phyloP scores from a whole-genome alignment of 1,139 yeast genomes.

The Arxiozyma slooffiae region DNA sequence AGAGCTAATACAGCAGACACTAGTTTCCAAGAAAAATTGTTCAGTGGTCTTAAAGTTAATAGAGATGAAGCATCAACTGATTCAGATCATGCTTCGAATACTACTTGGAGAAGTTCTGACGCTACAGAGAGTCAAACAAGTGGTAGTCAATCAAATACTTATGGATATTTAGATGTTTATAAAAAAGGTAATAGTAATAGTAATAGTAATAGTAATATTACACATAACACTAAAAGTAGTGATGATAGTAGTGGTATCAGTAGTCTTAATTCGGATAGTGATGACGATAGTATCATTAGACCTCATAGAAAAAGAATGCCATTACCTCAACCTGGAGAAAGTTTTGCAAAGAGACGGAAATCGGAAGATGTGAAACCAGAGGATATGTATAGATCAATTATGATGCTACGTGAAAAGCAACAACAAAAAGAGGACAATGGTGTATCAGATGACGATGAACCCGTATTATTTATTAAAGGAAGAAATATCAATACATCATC shows the following conservation, averaged over 20 bases:
- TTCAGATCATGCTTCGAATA: conserved; percentile 1
- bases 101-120: neutral
- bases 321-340: conserved; percentile 11
- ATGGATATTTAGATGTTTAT: neutral
- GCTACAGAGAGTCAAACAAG: neutral
- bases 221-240: neutral
- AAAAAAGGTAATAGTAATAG: neutral
- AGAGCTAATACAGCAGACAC: conserved; percentile 7
- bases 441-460: conserved; percentile 52
- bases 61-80: conserved; percentile 23
- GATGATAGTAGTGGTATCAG: neutral
- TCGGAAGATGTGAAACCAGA: conserved; percentile 59
- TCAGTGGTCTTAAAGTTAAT: conserved; percentile 29
- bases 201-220: conserved; percentile 4
- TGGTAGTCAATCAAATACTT: neutral
- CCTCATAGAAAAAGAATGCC: neutral
- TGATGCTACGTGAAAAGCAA: conserved; percentile 56
- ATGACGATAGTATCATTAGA: neutral
- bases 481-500: conserved; percentile 26
- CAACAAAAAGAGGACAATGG: conserved; percentile 8
- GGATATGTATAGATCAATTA: conserved; percentile 75
- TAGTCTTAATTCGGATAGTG: neutral
- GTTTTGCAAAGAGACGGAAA: conserved; percentile 27
- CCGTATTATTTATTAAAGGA: conserved; percentile 68
- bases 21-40: conserved; percentile 29